Percentiles rank a stretch among this genome's conserved stretches.
These are phyloP conservation scores for Kluyveromyces lactis DNA, from an alignment of 805 yeast genomes.

Conservation along the genomic window DNA sequence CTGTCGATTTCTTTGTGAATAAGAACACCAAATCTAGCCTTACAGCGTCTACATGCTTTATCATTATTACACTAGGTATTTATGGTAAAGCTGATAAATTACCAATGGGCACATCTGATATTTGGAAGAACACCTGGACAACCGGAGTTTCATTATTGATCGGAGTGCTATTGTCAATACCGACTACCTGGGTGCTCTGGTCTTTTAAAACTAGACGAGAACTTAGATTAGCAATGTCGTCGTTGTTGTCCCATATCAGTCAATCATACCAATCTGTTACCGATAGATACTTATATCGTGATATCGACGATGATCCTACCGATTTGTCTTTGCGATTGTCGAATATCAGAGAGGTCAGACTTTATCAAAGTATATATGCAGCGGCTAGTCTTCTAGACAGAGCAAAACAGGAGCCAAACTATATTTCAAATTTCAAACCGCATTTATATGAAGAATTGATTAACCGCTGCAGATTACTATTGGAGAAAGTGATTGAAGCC, in stretches of 20 bases:
- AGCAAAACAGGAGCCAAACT: conserved; percentile 32
- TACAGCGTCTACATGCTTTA: conserved; percentile 34
- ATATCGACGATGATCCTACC: conserved; percentile 39
- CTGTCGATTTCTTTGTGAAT: conserved; percentile 30
- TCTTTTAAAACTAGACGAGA: conserved; percentile 39
- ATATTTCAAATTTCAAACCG: conserved; percentile 30
- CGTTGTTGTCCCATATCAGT: conserved; percentile 34
- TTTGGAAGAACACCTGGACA: conserved; percentile 35
- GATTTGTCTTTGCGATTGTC: conserved; percentile 36
- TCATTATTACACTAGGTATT: conserved; percentile 32
- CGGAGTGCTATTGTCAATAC: conserved; percentile 31
- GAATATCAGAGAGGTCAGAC: conserved; percentile 40
- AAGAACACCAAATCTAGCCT: conserved; percentile 37
- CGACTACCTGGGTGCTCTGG: conserved; percentile 40
- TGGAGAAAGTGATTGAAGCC: conserved; percentile 40
- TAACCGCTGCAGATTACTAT: conserved; percentile 31
- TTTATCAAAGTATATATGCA: conserved; percentile 37
- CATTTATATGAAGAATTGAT: conserved; percentile 29
- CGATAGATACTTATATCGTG: conserved; percentile 42
- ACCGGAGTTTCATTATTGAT: conserved; percentile 32
- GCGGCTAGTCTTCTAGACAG: conserved; percentile 30
- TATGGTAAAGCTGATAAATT: conserved; percentile 12
- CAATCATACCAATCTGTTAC: conserved; percentile 40
- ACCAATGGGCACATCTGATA: conserved; percentile 13
- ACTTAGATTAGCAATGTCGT: conserved; percentile 32